These are phyloP conservation scores for Comarum palustre DNA, from an alignment of 306 rosid genomes.

Conservation along the genomic window DNA sequence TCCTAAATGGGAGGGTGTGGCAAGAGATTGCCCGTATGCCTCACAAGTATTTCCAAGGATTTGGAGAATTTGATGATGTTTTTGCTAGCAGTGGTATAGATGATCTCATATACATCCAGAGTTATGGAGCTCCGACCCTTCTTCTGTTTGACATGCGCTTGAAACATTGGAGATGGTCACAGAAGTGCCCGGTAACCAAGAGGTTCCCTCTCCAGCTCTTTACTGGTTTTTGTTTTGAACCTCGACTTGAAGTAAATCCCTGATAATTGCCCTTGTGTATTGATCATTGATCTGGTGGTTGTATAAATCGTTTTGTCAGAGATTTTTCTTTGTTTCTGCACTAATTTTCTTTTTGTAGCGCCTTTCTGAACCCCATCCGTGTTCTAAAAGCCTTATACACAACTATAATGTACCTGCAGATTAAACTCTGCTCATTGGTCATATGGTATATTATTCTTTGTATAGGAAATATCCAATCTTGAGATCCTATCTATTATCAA, in stretches of 20 bases:
- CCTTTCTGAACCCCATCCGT: constrained; percentile 33
- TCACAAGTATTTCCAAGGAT: constrained; percentile 87
- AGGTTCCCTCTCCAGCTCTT: constrained; percentile 90
- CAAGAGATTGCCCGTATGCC: constrained; percentile 85
- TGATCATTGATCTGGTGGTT: constrained; percentile 21
- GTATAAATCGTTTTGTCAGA: constrained; percentile 24
- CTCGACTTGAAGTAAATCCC: constrained; percentile 81
- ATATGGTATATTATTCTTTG: constrained; percentile 46
- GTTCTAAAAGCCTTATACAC: constrained; percentile 39
- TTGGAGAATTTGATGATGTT: constrained; percentile 93
- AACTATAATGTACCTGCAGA: constrained; percentile 53
- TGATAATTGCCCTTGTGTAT: constrained; percentile 35
- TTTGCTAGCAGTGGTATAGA: constrained; percentile 85
- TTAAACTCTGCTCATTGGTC: constrained; percentile 49
- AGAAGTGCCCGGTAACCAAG: constrained; percentile 82
- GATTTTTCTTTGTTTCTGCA: constrained; percentile 11
- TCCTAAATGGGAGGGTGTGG: constrained; percentile 70
- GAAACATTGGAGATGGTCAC: constrained; percentile 92
- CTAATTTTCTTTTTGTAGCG: constrained; percentile 26
- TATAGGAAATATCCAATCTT: constrained; percentile 34
- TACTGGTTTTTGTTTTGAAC: constrained; percentile 92
- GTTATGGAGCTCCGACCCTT: constrained; percentile 90
- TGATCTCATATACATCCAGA: constrained; percentile 77
- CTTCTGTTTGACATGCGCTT: constrained; percentile 65
- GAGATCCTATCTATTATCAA: constrained; percentile 6